Evolutionary conservation across 2,329 filamentous ascomycete genomes (phyloP).

Genomic region (Trichoderma lentiforme): DNA sequence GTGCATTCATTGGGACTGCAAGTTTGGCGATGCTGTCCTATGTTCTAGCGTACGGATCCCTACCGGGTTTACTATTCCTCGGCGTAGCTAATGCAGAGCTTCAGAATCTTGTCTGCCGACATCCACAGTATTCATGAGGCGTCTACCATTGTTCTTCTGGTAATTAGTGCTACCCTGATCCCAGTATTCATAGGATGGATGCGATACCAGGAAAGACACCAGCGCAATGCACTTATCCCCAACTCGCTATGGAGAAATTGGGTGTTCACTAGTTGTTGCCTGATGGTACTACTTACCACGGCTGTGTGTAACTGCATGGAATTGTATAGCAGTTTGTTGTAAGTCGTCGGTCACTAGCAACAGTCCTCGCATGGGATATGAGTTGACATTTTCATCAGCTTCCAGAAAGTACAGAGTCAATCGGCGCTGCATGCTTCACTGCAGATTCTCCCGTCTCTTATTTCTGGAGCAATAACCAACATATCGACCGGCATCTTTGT

Average conservation of each 20-base stretch:
- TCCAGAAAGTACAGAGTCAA: slow-evolving; percentile 48
- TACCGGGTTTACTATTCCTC: neutral
- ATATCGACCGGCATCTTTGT: slow-evolving; percentile 45
- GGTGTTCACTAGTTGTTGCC: slow-evolving; percentile 54
- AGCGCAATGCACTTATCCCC: slow-evolving; percentile 55
- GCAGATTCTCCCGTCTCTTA: slow-evolving; percentile 43
- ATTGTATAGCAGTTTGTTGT: slow-evolving; percentile 48
- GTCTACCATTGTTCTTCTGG: slow-evolving; percentile 44
- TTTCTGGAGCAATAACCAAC: slow-evolving; percentile 43
- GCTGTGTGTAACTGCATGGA: slow-evolving; percentile 47
- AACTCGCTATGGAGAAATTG: slow-evolving; percentile 60
- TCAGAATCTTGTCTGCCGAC: slow-evolving; percentile 33
- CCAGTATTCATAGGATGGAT: slow-evolving; percentile 55
- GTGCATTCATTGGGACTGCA: slow-evolving; percentile 44
- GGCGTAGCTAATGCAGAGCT: neutral
- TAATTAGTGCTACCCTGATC: slow-evolving; percentile 40
- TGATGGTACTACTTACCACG: slow-evolving; percentile 45
- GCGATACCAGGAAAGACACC: slow-evolving; percentile 42
- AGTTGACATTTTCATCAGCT: slow-evolving; percentile 33
- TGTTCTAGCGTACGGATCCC: slow-evolving; percentile 46
- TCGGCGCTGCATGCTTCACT: slow-evolving; percentile 45
- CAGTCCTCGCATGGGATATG: neutral
- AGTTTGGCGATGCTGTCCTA: slow-evolving; percentile 50
- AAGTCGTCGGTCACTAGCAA: slow-evolving; percentile 22
- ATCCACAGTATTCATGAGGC: slow-evolving; percentile 41